phyloP scores from a whole-genome alignment of 2,329 filamentous ascomycete genomes.

The Lachnellula hyalina region DNA sequence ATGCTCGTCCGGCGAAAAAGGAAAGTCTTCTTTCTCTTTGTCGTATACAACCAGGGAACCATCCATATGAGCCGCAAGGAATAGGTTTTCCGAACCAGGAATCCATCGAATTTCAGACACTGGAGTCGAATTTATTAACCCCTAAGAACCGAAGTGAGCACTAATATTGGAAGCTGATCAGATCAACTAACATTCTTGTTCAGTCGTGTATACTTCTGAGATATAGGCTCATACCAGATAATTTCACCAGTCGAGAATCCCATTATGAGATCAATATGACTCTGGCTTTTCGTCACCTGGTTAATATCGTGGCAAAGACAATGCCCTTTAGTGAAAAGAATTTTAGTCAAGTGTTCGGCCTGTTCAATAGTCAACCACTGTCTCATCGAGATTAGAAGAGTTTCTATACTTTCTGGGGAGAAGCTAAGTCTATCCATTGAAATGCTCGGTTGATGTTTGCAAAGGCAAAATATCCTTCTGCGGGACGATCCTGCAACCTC shows the following conservation, averaged over 20 bases:
- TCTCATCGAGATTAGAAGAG: background rate
- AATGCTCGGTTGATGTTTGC: conserved; percentile 94
- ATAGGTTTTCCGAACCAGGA: conserved; percentile 87
- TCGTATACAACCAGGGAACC: conserved; percentile 91
- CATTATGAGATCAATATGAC: conserved; percentile 87
- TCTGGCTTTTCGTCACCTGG: conserved; percentile 67
- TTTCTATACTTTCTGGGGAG: conserved; percentile 54
- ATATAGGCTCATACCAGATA: conserved; percentile 97
- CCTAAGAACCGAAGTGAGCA: conserved; percentile 42
- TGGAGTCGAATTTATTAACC: conserved; percentile 78
- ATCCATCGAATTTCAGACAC: conserved; percentile 90
- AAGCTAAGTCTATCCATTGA: conserved; percentile 90
- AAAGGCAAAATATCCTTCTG: conserved; percentile 82
- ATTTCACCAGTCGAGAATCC: conserved; percentile 96
- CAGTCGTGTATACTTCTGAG: conserved; percentile 88
- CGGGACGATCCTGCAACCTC: conserved; percentile 70
- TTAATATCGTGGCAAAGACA: conserved; percentile 95
- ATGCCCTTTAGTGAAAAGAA: conserved; percentile 94
- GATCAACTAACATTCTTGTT: conserved; percentile 77
- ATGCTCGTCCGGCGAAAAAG: conserved; percentile 68
- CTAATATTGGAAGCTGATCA: background rate
- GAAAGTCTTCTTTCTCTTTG: conserved; percentile 89
- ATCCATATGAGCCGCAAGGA: conserved; percentile 88
- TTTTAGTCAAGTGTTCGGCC: conserved; percentile 89
- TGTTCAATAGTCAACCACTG: conserved; percentile 35